phyloP scores from a whole-genome alignment of 2,329 filamentous ascomycete genomes.

The Cladophialophora bantiana region DNA sequence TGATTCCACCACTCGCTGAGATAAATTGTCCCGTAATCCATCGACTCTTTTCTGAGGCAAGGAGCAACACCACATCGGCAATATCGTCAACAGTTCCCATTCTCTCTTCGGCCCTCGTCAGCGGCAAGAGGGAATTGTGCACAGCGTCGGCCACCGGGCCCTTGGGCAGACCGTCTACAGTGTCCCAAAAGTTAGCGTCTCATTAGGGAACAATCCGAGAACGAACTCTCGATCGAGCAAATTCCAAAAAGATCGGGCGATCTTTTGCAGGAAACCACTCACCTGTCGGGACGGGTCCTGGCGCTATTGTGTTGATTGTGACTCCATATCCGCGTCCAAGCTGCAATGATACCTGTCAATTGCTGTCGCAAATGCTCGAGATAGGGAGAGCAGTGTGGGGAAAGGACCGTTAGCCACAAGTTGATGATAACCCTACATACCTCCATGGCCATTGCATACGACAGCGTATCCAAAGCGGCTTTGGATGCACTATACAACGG shows the following conservation, averaged over 20 bases:
- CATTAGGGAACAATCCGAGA: not conserved
- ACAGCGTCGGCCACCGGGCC: constrained; percentile 56
- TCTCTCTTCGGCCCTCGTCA: constrained; percentile 54
- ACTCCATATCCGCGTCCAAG: constrained; percentile 55
- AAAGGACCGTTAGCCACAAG: not conserved
- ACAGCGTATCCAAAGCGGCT: constrained; percentile 66
- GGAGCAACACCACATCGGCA: constrained; percentile 55
- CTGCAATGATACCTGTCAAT: constrained; percentile 13
- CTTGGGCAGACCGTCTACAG: constrained; percentile 60
- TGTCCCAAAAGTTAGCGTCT: constrained; percentile 1
- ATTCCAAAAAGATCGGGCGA: not conserved
- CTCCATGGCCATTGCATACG: constrained; percentile 62
- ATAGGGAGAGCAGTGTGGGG: not conserved
- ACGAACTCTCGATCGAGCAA: not conserved
- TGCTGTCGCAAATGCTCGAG: constrained; percentile 48
- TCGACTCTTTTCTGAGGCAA: constrained; percentile 47
- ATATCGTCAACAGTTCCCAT: constrained; percentile 60
- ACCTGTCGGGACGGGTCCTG: constrained; percentile 57
- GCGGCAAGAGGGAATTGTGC: constrained; percentile 54
- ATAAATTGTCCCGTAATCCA: constrained; percentile 60
- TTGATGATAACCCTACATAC: constrained; percentile 42
- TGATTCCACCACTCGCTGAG: constrained; percentile 53
- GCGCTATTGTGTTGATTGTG: constrained; percentile 59
- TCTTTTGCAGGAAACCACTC: not conserved
- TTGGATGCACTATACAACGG: constrained; percentile 63